Evolutionary conservation across 345 rosid genomes (phyloP).

Genomic region (Streptanthus diversifolius): DNA sequence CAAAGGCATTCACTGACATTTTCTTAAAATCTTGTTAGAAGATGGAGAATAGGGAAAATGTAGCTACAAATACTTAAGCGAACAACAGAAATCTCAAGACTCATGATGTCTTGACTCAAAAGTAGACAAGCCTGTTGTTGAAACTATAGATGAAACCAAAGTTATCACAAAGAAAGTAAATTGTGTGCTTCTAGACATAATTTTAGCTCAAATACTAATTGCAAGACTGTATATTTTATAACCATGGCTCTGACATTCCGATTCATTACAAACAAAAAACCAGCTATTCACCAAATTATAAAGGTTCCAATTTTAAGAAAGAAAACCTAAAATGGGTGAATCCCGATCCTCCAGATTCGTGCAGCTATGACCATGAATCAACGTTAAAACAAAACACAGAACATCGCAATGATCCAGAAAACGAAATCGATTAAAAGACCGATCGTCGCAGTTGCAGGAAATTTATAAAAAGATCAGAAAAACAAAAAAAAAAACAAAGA

Average conservation of each 20-base stretch:
- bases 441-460: background rate
- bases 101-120: background rate
- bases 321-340: constrained; percentile 1
- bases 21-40: background rate
- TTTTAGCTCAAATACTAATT: background rate
- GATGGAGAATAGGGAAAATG: background rate
- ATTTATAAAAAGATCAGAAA: background rate
- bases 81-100: background rate
- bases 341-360: constrained; percentile 14
- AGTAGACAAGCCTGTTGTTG: background rate
- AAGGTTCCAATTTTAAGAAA: background rate
- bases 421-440: constrained; percentile 15
- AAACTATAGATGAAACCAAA: background rate
- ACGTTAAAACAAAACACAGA: background rate
- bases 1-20: background rate
- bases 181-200: background rate
- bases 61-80: background rate
- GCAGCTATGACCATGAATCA: background rate
- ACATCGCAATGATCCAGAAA: constrained; percentile 7
- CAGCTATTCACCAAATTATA: background rate
- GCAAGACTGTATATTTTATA: background rate
- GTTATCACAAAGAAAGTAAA: background rate
- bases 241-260: background rate
- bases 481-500: background rate
- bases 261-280: background rate